A percentile compares a stretch with the other conserved stretches of the same genome.
Evolutionary conservation across 371 early-diverging fungal species (phyloP).

Genomic region (Batkoa obscura): DNA sequence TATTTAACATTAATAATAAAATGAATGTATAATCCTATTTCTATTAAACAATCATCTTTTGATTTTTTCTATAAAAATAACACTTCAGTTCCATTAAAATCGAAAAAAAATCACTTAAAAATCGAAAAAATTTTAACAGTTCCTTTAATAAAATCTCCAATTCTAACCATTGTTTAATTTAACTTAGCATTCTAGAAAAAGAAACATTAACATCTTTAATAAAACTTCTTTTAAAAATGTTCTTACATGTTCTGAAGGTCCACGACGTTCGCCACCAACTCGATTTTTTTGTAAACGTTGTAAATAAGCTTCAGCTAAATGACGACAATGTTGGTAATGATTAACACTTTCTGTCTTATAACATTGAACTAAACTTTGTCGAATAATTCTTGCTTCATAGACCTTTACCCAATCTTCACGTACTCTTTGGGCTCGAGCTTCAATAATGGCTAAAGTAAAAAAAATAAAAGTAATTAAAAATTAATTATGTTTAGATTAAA

Average conservation of each 20-base stretch:
- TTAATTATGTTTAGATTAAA: background rate
- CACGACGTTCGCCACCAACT: slow-evolving; percentile 1
- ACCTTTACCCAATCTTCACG: slow-evolving; percentile 70
- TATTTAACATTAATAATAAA: too few relatives aligned
- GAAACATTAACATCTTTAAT: too few relatives aligned
- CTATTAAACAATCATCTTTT: too few relatives aligned
- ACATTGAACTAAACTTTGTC: slow-evolving; percentile 54
- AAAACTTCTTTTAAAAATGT: background rate
- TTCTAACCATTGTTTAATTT: too few relatives aligned
- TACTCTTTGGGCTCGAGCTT: slow-evolving; percentile 51
- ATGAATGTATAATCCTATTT: too few relatives aligned
- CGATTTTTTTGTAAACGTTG: background rate
- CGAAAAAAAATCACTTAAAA: too few relatives aligned
- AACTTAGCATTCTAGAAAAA: too few relatives aligned
- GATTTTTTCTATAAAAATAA: too few relatives aligned
- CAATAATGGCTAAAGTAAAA: slow-evolving; percentile 32
- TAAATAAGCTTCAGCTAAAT: slow-evolving; percentile 25
- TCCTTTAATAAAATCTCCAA: too few relatives aligned
- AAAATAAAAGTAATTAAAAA: background rate
- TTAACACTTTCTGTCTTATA: slow-evolving; percentile 66
- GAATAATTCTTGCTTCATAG: slow-evolving; percentile 60
- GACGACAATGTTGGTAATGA: slow-evolving; percentile 52
- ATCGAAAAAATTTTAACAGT: too few relatives aligned
- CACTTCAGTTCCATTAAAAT: too few relatives aligned
- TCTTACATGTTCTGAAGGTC: slow-evolving; percentile 1